Percentiles rank a stretch among this genome's conserved stretches.
phyloP scores from a whole-genome alignment of 2,329 filamentous ascomycete genomes.

The Microdochium paspali region DNA sequence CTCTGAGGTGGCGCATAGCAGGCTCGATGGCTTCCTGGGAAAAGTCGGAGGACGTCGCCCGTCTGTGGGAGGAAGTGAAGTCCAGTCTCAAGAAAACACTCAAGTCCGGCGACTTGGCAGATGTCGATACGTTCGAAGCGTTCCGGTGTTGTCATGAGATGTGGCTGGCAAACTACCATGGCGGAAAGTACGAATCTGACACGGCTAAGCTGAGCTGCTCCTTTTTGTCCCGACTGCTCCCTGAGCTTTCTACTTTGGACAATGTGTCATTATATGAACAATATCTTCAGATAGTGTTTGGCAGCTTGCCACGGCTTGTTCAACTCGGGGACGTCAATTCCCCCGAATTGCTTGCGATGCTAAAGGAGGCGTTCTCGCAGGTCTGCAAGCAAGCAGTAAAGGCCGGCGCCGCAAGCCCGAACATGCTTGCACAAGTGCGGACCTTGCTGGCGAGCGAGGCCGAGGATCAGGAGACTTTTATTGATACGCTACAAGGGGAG shows the following conservation, averaged over 20 bases:
- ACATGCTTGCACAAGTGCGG: not conserved
- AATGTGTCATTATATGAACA: conserved; percentile 5
- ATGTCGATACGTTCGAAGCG: conserved; percentile 16
- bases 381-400: conserved; percentile 5
- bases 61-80: conserved; percentile 15
- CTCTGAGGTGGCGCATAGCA: conserved; percentile 18
- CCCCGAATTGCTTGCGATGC: conserved; percentile 8
- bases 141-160: conserved; percentile 17
- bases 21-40: conserved; percentile 16
- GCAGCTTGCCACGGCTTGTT: conserved; percentile 11
- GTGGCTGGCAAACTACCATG: conserved; percentile 15
- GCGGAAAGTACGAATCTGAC: conserved; percentile 14
- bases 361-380: conserved; percentile 13
- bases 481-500: conserved; percentile 14
- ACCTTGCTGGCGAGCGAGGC: conserved; percentile 6
- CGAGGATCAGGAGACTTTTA: conserved; percentile 15
- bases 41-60: conserved; percentile 10
- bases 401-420: not conserved
- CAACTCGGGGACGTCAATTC: conserved; percentile 12
- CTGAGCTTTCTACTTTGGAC: conserved; percentile 6
- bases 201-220: conserved; percentile 11
- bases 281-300: conserved; percentile 16
- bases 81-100: conserved; percentile 13
- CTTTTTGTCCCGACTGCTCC: conserved; percentile 12
- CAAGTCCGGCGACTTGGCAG: conserved; percentile 10